A percentile compares a stretch with the other conserved stretches of the same genome.
Evolutionary conservation across 192 early-diverging fungal genomes (phyloP).

Genomic region (Glomus cerebriforme): DNA sequence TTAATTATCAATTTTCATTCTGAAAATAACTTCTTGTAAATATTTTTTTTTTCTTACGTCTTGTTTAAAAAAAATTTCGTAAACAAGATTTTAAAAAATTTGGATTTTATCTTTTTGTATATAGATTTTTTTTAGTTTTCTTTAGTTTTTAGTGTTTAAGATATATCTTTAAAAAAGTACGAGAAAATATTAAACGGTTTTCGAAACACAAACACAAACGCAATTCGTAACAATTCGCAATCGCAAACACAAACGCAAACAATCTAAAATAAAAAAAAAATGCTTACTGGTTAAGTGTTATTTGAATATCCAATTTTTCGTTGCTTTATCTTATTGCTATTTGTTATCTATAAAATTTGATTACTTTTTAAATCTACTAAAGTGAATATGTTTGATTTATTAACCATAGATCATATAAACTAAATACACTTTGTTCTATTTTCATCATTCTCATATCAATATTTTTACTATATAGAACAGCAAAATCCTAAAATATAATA

Average conservation of each 20-base stretch:
- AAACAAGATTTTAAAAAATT: neutral
- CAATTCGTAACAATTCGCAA: neutral
- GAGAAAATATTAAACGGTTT: neutral
- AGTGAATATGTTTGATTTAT: too few relatives aligned
- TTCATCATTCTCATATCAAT: too few relatives aligned
- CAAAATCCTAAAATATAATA: too few relatives aligned
- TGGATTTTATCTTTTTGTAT: constrained; percentile 2
- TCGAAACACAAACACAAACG: constrained; percentile 7
- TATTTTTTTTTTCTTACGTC: neutral
- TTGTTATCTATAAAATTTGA: too few relatives aligned
- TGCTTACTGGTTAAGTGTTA: neutral
- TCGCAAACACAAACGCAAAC: neutral
- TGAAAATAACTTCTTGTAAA: neutral
- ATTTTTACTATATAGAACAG: too few relatives aligned
- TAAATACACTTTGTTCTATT: too few relatives aligned
- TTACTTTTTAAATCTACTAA: too few relatives aligned
- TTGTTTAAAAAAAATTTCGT: constrained; percentile 5
- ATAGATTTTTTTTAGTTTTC: neutral
- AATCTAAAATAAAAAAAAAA: neutral
- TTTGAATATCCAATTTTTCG: neutral
- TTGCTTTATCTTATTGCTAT: neutral
- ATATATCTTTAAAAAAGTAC: neutral
- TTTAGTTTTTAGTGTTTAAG: neutral
- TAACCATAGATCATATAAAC: too few relatives aligned
- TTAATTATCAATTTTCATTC: neutral